Conservation (phyloP, 2,329 filamentous ascomycete genomes). For the Colletotrichum sp. region DNA sequence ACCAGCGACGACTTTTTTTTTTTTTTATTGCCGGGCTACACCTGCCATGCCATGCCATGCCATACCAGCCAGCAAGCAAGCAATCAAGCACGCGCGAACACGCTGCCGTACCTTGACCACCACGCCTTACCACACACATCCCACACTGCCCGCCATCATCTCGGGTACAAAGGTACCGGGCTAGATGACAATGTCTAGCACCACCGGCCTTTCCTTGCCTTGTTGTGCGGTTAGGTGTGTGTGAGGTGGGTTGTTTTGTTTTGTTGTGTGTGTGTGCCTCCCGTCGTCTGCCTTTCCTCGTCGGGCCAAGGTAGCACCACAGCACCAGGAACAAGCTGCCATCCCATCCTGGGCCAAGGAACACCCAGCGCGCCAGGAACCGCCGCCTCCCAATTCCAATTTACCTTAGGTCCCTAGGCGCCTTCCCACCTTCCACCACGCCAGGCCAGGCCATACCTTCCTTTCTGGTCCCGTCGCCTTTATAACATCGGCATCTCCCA, state of each 20-base stretch:
- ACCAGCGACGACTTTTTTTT: not conserved
- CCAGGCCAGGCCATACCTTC: not conserved
- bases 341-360: constrained; percentile 1
- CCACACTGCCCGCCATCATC: not conserved
- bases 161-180: not conserved
- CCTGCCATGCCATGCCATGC: not conserved
- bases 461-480: not conserved
- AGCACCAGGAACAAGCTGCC: constrained; percentile 10
- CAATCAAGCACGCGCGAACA: not conserved
- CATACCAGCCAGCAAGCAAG: not conserved
- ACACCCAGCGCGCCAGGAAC: constrained; percentile 1
- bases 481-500: constrained; percentile 17
- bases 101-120: not conserved
- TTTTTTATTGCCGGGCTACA: not conserved
- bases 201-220: not conserved
- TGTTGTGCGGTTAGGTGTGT: not conserved
- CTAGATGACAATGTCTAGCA: not conserved
- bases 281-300: not conserved
- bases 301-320: not conserved
- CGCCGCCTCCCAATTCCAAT: constrained; percentile 19
- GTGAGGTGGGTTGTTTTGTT: not conserved
- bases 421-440: constrained; percentile 3
- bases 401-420: not conserved
- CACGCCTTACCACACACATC: not conserved
- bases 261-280: not conserved